These are phyloP conservation scores for Aschersonia sp. DNA, from an alignment of 2,329 filamentous ascomycete genomes.

Conservation along the genomic window DNA sequence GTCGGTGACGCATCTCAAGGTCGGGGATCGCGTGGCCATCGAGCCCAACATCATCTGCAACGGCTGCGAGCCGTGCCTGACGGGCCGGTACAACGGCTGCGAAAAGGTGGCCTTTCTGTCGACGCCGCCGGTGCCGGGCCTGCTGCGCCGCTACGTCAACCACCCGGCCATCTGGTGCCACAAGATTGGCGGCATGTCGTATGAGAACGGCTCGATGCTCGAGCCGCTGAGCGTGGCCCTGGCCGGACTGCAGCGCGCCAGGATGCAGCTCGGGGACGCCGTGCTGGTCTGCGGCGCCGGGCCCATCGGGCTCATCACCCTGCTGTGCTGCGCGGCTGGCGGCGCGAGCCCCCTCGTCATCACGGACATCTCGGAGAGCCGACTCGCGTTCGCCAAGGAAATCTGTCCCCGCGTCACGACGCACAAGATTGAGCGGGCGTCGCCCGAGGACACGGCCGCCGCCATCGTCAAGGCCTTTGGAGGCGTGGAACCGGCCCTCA, in stretches of 20 bases:
- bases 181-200: constrained; percentile 87
- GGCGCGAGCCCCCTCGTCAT: constrained; percentile 86
- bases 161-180: constrained; percentile 93
- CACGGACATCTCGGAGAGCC: constrained; percentile 83
- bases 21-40: constrained; percentile 83
- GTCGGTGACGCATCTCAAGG: constrained; percentile 61
- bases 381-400: constrained; percentile 72
- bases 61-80: constrained; percentile 79
- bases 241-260: constrained; percentile 73
- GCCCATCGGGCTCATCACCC: constrained; percentile 80
- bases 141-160: constrained; percentile 86
- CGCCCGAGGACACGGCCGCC: constrained; percentile 57
- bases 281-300: constrained; percentile 86
- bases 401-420: constrained; percentile 69
- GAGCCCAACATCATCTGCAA: constrained; percentile 92
- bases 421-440: constrained; percentile 56
- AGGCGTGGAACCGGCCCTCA: constrained; percentile 66
- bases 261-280: constrained; percentile 70
- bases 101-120: constrained; percentile 75
- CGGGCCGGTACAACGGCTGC: constrained; percentile 91
- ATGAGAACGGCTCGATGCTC: constrained; percentile 78
- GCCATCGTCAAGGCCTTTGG: constrained; percentile 56
- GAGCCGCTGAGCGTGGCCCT: constrained; percentile 85
- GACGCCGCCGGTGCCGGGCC: constrained; percentile 76
- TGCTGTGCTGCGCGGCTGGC: constrained; percentile 72